A percentile compares a stretch with the other conserved stretches of the same genome.
These are phyloP conservation scores for Torulaspora delbrueckii DNA, from an alignment of 805 yeast genomes.

Conservation along the genomic window DNA sequence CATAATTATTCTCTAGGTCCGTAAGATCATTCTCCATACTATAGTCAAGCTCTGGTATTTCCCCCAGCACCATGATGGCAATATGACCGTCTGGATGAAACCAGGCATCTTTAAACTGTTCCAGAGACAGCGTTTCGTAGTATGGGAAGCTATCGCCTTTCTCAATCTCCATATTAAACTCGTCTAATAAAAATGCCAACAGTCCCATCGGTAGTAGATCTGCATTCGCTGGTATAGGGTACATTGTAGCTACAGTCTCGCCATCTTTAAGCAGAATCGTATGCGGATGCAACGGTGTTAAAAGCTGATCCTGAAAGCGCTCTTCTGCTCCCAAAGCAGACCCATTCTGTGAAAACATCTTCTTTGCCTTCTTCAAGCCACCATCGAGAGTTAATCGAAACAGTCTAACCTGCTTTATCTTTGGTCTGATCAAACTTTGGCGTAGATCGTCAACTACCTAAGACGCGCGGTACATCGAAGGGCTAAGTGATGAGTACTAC, in stretches of 20 bases:
- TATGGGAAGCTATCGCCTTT: slow-evolving; percentile 85
- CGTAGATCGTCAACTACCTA: background rate
- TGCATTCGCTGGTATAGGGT: slow-evolving; percentile 67
- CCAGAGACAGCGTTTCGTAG: slow-evolving; percentile 70
- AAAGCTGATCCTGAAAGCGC: slow-evolving; percentile 9
- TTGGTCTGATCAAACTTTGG: background rate
- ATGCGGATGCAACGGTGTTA: slow-evolving; percentile 46
- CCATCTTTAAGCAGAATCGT: slow-evolving; percentile 81
- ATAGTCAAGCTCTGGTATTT: slow-evolving; percentile 47
- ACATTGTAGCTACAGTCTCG: slow-evolving; percentile 88
- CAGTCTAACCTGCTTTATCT: background rate
- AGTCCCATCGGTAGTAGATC: slow-evolving; percentile 67
- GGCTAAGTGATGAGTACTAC: background rate
- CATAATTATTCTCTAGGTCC: slow-evolving; percentile 19
- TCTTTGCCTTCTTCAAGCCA: background rate
- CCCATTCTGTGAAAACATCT: slow-evolving; percentile 10
- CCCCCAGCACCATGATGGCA: slow-evolving; percentile 68
- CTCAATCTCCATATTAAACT: slow-evolving; percentile 87
- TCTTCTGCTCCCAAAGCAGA: slow-evolving; percentile 5
- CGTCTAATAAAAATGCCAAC: slow-evolving; percentile 78
- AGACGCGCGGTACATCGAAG: background rate
- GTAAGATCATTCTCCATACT: slow-evolving; percentile 19
- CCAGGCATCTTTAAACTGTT: slow-evolving; percentile 82
- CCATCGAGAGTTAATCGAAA: background rate
- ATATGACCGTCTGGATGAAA: slow-evolving; percentile 50